Evolutionary conservation across 1,139 yeast species (phyloP).

Genomic region (Suhomyces anneliseae): DNA sequence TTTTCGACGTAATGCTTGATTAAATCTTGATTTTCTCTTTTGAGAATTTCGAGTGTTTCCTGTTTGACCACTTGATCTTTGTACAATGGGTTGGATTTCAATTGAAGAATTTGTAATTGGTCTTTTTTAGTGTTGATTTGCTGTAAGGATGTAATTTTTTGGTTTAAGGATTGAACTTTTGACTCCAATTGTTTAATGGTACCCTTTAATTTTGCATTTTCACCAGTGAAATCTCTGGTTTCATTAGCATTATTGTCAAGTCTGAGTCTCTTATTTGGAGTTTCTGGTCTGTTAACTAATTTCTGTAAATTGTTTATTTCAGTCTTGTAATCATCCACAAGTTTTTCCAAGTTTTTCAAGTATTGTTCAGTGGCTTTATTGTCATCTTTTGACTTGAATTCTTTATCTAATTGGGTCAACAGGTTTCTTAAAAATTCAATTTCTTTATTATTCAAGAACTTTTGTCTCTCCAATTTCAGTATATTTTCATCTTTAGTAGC

Average conservation of each 20-base stretch:
- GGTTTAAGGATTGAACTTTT: conserved; percentile 31
- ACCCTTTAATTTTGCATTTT: conserved; percentile 41
- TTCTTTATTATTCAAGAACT: conserved; percentile 58
- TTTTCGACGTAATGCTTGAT: conserved; percentile 23
- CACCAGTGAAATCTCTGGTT: not conserved
- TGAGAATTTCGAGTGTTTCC: conserved; percentile 50
- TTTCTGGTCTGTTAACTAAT: conserved; percentile 14
- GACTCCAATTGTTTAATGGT: conserved; percentile 32
- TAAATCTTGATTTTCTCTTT: conserved; percentile 63
- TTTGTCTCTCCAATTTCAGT: conserved; percentile 53
- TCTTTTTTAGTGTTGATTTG: conserved; percentile 30
- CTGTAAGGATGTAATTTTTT: conserved; percentile 31
- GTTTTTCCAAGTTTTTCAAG: conserved; percentile 45
- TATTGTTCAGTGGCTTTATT: conserved; percentile 34
- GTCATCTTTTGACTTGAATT: conserved; percentile 20
- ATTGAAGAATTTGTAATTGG: conserved; percentile 56
- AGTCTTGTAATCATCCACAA: conserved; percentile 57
- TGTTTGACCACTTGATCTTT: conserved; percentile 65
- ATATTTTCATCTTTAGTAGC: conserved; percentile 31
- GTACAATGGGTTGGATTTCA: conserved; percentile 67
- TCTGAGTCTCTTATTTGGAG: conserved; percentile 25
- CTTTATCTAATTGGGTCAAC: conserved; percentile 34
- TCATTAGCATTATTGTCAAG: conserved; percentile 12
- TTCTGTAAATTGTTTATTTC: conserved; percentile 50
- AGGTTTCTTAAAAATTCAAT: conserved; percentile 55